phyloP scores from a whole-genome alignment of 2,329 filamentous ascomycete genomes.

The Harringtonia lauricola region DNA sequence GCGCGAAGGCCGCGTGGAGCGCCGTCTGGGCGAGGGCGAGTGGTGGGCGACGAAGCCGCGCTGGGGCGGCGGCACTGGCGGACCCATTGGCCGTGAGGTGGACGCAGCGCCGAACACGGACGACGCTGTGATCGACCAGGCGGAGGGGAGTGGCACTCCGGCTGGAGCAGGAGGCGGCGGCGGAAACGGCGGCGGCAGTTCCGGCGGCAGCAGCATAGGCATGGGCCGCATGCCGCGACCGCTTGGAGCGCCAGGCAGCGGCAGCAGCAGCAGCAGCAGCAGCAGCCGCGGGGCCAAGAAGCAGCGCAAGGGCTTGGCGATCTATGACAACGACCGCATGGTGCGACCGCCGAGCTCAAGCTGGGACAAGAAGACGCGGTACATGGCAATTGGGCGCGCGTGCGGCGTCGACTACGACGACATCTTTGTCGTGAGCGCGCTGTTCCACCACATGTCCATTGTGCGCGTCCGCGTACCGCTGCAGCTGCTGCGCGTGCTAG shows the following conservation, averaged over 20 bases:
- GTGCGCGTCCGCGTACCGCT: conserved; percentile 47
- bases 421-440: conserved; percentile 47
- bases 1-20: conserved; percentile 44
- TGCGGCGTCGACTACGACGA: conserved; percentile 42
- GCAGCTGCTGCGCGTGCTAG: conserved; percentile 39
- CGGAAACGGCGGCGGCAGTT: not conserved
- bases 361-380: conserved; percentile 51
- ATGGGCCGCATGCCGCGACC: conserved; percentile 1
- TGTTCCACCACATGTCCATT: conserved; percentile 52
- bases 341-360: conserved; percentile 43
- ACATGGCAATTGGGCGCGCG: conserved; percentile 43
- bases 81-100: conserved; percentile 50
- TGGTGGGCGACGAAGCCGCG: conserved; percentile 52
- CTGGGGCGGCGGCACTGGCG: conserved; percentile 53
- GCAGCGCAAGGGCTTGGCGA: conserved; percentile 42
- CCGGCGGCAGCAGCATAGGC: conserved; percentile 6
- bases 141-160: conserved; percentile 17
- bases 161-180: not conserved
- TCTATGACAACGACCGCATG: conserved; percentile 55
- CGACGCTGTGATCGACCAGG: conserved; percentile 29
- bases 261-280: not conserved
- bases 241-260: no score
- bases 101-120: conserved; percentile 26
- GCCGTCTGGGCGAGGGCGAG: conserved; percentile 42
- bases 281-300: conserved; percentile 21